phyloP scores from a whole-genome alignment of 805 yeast species.

The Henningerozyma blattae region DNA sequence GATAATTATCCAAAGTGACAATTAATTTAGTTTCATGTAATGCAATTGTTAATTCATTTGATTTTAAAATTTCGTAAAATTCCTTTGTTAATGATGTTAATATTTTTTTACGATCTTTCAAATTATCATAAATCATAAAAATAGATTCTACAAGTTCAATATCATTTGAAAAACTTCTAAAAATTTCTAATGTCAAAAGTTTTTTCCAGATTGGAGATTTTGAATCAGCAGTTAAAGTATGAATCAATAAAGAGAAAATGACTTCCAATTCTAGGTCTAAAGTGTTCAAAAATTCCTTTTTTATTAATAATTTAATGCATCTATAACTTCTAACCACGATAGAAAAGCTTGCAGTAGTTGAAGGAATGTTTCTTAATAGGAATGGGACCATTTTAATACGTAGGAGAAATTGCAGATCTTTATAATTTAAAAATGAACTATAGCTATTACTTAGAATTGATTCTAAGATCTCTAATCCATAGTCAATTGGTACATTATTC shows the following conservation, averaged over 20 bases:
- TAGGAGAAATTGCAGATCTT: conserved; percentile 54
- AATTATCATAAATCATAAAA: conserved; percentile 50
- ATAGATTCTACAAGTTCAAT: conserved; percentile 38
- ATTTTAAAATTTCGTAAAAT: conserved; percentile 26
- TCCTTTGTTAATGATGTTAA: conserved; percentile 41
- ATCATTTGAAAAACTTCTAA: conserved; percentile 46
- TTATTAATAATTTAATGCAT: conserved; percentile 48
- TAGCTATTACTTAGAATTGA: conserved; percentile 58
- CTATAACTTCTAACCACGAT: conserved; percentile 67
- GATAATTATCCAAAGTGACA: conserved; percentile 17
- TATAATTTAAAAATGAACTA: conserved; percentile 40
- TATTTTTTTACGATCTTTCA: conserved; percentile 45
- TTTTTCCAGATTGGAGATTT: conserved; percentile 60
- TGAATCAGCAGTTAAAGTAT: conserved; percentile 48
- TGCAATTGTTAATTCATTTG: conserved; percentile 18
- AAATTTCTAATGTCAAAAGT: conserved; percentile 61
- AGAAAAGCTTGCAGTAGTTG: conserved; percentile 43
- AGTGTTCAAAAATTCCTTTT: conserved; percentile 43
- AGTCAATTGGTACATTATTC: conserved; percentile 41
- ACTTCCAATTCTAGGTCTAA: conserved; percentile 74
- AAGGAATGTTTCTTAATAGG: conserved; percentile 52
- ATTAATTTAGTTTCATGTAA: conserved; percentile 27
- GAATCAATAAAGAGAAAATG: conserved; percentile 61
- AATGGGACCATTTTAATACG: conserved; percentile 66
- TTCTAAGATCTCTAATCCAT: conserved; percentile 77